phyloP scores from a whole-genome alignment of 2,329 filamentous ascomycete genomes.

The Exophiala phaeomuriformis region DNA sequence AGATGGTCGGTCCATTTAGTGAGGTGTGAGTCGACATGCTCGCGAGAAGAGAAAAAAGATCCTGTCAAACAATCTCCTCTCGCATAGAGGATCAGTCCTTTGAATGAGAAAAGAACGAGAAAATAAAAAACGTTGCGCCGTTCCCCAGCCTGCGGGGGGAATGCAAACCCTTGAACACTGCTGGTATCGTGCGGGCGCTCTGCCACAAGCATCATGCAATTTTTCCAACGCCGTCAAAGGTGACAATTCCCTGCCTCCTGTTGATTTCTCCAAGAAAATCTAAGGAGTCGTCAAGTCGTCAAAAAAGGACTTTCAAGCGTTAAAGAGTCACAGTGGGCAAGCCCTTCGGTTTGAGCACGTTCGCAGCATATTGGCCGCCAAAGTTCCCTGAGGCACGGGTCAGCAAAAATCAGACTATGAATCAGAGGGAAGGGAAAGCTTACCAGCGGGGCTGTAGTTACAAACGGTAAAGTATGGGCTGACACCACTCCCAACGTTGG shows the following conservation, averaged over 20 bases:
- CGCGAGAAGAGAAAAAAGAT: conserved; percentile 12
- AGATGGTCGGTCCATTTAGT: neutral
- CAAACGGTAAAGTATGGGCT: conserved; percentile 71
- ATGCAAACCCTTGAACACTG: conserved; percentile 1
- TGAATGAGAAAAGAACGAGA: neutral
- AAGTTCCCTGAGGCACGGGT: conserved; percentile 46
- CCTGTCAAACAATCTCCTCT: conserved; percentile 6
- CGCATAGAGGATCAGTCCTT: neutral
- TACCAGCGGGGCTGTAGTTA: conserved; percentile 75
- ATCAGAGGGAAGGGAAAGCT: conserved; percentile 29
- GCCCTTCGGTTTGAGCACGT: conserved; percentile 43
- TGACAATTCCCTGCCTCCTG: neutral
- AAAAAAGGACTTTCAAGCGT: conserved; percentile 3
- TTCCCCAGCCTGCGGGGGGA: neutral
- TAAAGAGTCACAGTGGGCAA: conserved; percentile 31
- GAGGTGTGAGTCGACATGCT: conserved; percentile 9
- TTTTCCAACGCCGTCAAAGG: neutral
- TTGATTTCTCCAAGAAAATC: neutral
- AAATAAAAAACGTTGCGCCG: neutral
- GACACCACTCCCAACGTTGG: conserved; percentile 36
- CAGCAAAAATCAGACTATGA: neutral
- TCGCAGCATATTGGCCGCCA: conserved; percentile 45
- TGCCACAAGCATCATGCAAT: neutral
- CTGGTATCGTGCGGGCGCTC: neutral
- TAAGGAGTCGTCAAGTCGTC: conserved; percentile 17